Percentiles rank a stretch among this genome's conserved stretches.
phyloP scores from a whole-genome alignment of 345 rosid genomes.

The Brassica nigra region DNA sequence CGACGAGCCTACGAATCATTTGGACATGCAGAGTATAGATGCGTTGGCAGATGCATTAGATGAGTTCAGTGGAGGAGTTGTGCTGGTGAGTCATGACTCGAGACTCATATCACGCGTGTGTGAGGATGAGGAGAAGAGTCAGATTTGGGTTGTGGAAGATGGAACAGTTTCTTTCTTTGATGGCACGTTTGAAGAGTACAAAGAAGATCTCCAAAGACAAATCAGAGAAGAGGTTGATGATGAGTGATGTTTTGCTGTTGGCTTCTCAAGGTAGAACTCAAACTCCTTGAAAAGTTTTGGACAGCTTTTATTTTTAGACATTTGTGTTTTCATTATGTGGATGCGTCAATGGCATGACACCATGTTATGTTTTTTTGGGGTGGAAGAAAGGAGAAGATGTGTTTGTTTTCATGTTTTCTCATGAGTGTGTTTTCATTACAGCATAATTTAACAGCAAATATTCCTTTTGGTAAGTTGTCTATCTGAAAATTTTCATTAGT shows the following conservation, averaged over 20 bases:
- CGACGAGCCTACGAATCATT: conserved; percentile 95
- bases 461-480: neutral
- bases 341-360: neutral
- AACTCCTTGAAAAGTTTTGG: conserved; percentile 17
- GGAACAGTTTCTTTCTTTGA: conserved; percentile 65
- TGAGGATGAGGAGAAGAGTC: conserved; percentile 81
- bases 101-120: conserved; percentile 89
- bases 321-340: neutral
- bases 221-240: conserved; percentile 82
- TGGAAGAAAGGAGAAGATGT: neutral
- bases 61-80: conserved; percentile 89
- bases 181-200: conserved; percentile 80
- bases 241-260: conserved; percentile 46
- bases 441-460: neutral
- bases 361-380: neutral
- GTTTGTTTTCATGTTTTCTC: neutral
- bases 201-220: conserved; percentile 75
- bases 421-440: neutral
- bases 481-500: neutral
- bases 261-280: conserved; percentile 26
- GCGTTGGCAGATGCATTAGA: conserved; percentile 91
- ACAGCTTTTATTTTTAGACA: neutral
- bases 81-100: conserved; percentile 91
- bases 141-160: conserved; percentile 89
- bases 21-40: conserved; percentile 97